Evolutionary conservation across 2,329 filamentous ascomycete species (phyloP).

Genomic region (Aspergillus fischeri): DNA sequence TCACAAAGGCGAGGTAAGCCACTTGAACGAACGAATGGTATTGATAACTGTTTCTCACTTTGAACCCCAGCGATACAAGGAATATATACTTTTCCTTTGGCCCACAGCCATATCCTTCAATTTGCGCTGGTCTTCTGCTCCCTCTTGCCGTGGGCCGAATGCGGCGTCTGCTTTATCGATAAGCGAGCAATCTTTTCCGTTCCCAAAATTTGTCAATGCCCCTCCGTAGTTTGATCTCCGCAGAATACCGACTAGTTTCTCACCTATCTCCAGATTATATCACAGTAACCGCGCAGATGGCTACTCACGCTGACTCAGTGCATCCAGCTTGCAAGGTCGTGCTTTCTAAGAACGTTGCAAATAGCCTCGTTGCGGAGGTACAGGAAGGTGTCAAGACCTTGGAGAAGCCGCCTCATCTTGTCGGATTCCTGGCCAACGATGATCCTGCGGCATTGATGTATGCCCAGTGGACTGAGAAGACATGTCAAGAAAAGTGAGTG

Average conservation of each 20-base stretch:
- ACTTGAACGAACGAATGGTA: not conserved
- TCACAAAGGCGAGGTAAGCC: not conserved
- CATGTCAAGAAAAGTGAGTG: slow-evolving; percentile 88
- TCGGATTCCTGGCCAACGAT: slow-evolving; percentile 86
- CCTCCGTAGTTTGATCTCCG: slow-evolving; percentile 10
- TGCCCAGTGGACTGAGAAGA: slow-evolving; percentile 96
- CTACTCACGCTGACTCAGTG: slow-evolving; percentile 24
- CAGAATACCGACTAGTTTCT: slow-evolving; percentile 4
- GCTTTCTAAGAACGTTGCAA: slow-evolving; percentile 81
- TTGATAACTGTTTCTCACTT: not conserved
- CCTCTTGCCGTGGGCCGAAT: slow-evolving; percentile 20
- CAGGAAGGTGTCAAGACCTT: slow-evolving; percentile 69
- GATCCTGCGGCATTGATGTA: slow-evolving; percentile 91
- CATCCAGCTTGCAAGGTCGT: slow-evolving; percentile 78
- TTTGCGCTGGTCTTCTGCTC: not conserved
- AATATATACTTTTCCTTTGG: not conserved
- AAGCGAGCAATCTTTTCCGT: slow-evolving; percentile 33
- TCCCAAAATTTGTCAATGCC: slow-evolving; percentile 22
- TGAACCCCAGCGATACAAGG: not conserved
- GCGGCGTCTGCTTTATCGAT: slow-evolving; percentile 34
- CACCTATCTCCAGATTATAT: slow-evolving; percentile 7
- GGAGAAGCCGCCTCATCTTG: slow-evolving; percentile 69
- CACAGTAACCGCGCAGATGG: slow-evolving; percentile 22
- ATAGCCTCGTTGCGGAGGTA: slow-evolving; percentile 73
- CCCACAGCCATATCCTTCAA: not conserved